Evolutionary conservation across 805 yeast species (phyloP).

Genomic region (Sugiyamaella lignohabitans): DNA sequence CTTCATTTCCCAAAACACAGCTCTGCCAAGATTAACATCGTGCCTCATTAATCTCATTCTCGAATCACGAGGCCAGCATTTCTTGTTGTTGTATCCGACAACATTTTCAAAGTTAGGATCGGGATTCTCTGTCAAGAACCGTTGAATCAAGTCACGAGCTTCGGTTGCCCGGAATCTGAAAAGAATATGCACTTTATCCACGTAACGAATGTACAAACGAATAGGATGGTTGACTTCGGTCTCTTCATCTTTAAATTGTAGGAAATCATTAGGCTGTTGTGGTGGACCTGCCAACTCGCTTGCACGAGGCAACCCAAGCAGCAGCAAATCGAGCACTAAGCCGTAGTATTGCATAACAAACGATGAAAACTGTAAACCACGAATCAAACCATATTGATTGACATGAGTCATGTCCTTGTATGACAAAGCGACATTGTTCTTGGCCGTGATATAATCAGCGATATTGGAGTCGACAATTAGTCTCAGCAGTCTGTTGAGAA

Average conservation of each 20-base stretch:
- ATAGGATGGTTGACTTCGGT: slow-evolving; percentile 70
- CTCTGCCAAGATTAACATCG: slow-evolving; percentile 89
- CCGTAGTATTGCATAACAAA: slow-evolving; percentile 91
- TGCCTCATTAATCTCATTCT: slow-evolving; percentile 86
- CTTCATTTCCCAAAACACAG: slow-evolving; percentile 83
- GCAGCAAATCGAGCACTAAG: slow-evolving; percentile 67
- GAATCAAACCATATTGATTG: slow-evolving; percentile 77
- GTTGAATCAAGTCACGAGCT: slow-evolving; percentile 66
- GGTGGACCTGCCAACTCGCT: slow-evolving; percentile 78
- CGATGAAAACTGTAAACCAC: slow-evolving; percentile 87
- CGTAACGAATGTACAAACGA: slow-evolving; percentile 70
- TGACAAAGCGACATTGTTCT: slow-evolving; percentile 72
- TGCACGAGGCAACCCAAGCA: slow-evolving; percentile 84
- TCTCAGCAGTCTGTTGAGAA: slow-evolving; percentile 73
- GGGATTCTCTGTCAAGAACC: slow-evolving; percentile 75
- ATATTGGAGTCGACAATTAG: slow-evolving; percentile 81
- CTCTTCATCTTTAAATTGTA: slow-evolving; percentile 56
- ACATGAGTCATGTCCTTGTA: slow-evolving; percentile 95
- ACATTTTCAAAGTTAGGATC: slow-evolving; percentile 88
- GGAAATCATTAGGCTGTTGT: slow-evolving; percentile 63
- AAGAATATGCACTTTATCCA: slow-evolving; percentile 74
- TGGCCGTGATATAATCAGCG: slow-evolving; percentile 90
- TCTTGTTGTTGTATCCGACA: slow-evolving; percentile 78
- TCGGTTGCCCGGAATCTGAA: slow-evolving; percentile 72
- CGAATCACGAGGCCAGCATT: slow-evolving; percentile 91